Evolutionary conservation across 1,284 basidiomycete species (phyloP), one percentile per base, ranked within the genome.

Genomic region (Ceratobasidium sp.): DNA sequence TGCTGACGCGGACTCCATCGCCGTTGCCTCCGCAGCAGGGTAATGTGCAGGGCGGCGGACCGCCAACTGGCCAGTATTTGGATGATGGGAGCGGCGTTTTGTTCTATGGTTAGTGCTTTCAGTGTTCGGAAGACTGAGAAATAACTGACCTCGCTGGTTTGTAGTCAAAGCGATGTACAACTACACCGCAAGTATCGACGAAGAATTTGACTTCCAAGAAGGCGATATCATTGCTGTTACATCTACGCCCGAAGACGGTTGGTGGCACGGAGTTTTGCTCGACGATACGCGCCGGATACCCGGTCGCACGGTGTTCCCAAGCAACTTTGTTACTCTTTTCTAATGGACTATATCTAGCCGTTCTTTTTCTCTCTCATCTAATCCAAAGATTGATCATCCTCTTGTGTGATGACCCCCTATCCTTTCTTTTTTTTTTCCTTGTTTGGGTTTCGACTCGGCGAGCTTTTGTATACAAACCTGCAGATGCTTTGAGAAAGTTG

Each of bases 181-280:
- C 84, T 98, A 98, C 83, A 86, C 87, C 18, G 96, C 97, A 28
- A 92, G 94, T 23, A 95, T 95, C 79, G 91, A 93, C 3, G 94
- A 96, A 84, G 95, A 97, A 85, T 94, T 97, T 85, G 94, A 95
- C 84, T 97, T 97, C 90, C 95, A 96, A 83, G 88, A 91, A 28
- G 95, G 94, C 5, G 96, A 97, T 85, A 94, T 97, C 80, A 97
- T 98, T 82, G 96, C 96, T 10, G 95, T 97, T 4, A 97, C 95
- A 1, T 89, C 92, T 60, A 97, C 95, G 18, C 95, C 96, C 13
- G 94, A 97, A 80, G 96, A 98, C 82, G 96, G 95, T 0, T 97
- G 96, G 96, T 97, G 96, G 96, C 94, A 92, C 75, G 94, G 95
- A 20, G 90, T 92, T 84, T 85, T 97, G 78, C 86, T 97, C 60